Evolutionary conservation across 1,139 yeast species (phyloP), one percentile per base, ranked within the genome.

Genomic region (Blastobotrys capitulatus): DNA sequence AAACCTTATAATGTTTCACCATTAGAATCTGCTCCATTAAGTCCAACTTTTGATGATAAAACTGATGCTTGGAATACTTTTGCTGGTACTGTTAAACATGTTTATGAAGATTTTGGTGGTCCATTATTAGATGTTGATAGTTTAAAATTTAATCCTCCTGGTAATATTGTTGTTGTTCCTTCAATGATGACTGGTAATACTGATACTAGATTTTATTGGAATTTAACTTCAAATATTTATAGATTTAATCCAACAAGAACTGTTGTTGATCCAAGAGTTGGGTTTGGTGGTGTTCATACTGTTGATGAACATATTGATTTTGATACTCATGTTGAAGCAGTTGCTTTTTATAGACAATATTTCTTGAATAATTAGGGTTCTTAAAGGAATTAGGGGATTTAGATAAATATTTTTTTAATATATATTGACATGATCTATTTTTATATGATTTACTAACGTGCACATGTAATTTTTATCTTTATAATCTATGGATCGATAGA

Each of bases 191-290:
- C 86, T 6, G 96, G 86, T 31, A 88, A 87, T 66, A 88, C 96
- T 2, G 96, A 88, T 64, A 87, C 96, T 8, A 77, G 79, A 62
- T 77, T 79, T 63, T 87, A 85, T 69, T 86, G 94, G 90, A 67
- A 73, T 46, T 72, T 88, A 62, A 78, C 89, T n/a, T 72, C 73
- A 49, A 79, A 85, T 63, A 86, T 89, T 52, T 86, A 75, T 72
- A 76, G 96, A 59, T 83, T 76, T 65, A 63, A 75, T 18, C 86
- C 83, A 0, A 52, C 52, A 13, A 47, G 62, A 36, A 42, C 51
- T 6, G 20, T 39, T 29, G 46, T 29, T 10, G 49, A 44, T 22
- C 45, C 45, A 5, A 13, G 10, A 9, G 19, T 19, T 12, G 35
- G 6, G 10, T 19, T 8, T 6, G 41, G 48, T 3, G 57, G 59